A percentile compares a stretch with the other conserved stretches of the same genome.
These are phyloP conservation scores for Multifurca ochricompacta DNA, from an alignment of 768 basidiomycete species.

Conservation along the genomic window DNA sequence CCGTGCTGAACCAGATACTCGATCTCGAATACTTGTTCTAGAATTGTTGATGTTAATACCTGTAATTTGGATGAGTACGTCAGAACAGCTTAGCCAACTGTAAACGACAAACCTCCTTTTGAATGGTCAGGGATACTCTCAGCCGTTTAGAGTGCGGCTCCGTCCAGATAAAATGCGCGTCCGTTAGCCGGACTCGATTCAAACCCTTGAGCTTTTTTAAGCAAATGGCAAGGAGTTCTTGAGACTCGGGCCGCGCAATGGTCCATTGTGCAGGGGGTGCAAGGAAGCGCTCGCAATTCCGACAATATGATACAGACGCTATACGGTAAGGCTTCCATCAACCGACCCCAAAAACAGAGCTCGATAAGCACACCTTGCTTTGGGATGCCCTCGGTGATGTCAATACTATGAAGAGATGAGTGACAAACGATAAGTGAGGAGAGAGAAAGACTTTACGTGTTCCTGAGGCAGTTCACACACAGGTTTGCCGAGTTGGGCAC, in stretches of 20 bases:
- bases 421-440: not conserved
- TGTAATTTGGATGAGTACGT: slow-evolving; percentile 24
- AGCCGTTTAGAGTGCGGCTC: slow-evolving; percentile 95
- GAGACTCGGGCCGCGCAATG: slow-evolving; percentile 78
- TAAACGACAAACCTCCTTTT: slow-evolving; percentile 75
- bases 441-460: slow-evolving; percentile 48
- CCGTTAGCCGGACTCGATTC: slow-evolving; percentile 91
- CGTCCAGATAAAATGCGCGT: slow-evolving; percentile 99
- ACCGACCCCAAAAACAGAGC: not conserved
- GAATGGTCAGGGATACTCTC: slow-evolving; percentile 90
- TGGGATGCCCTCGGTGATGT: slow-evolving; percentile 97
- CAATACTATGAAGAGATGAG: slow-evolving; percentile 46
- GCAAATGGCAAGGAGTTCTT: slow-evolving; percentile 91
- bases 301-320: slow-evolving; percentile 88
- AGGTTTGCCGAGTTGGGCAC: slow-evolving; percentile 90
- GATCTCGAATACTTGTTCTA: slow-evolving; percentile 96
- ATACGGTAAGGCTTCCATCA: slow-evolving; percentile 13
- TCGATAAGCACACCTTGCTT: slow-evolving; percentile 64
- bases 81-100: not conserved
- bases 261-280: slow-evolving; percentile 87
- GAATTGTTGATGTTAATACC: slow-evolving; percentile 90
- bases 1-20: slow-evolving; percentile 92
- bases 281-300: slow-evolving; percentile 94
- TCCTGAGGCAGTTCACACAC: slow-evolving; percentile 81
- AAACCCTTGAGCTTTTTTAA: slow-evolving; percentile 92